These are phyloP conservation scores for Nadsonia commutata DNA, from an alignment of 1,139 yeast species.

Conservation along the genomic window DNA sequence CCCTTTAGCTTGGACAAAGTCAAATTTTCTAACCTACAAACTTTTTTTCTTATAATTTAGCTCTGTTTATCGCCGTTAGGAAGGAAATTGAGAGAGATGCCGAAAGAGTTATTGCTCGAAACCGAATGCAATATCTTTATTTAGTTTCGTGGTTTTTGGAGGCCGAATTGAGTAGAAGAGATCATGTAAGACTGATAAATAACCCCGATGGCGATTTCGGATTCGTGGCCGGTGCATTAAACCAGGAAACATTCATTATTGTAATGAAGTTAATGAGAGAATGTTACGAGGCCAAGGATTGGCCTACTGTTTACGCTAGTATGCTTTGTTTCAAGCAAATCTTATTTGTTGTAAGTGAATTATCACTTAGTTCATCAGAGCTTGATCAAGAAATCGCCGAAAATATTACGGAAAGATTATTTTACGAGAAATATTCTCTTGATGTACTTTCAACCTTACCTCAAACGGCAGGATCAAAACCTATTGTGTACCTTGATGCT, in stretches of 20 bases:
- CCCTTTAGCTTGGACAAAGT: too few relatives aligned
- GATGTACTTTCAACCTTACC: constrained; percentile 47
- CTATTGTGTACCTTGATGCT: constrained; percentile 47
- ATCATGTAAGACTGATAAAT: constrained; percentile 8
- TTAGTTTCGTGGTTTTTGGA: constrained; percentile 59
- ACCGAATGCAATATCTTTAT: constrained; percentile 39
- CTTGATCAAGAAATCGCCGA: constrained; percentile 36
- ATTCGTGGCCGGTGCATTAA: constrained; percentile 51
- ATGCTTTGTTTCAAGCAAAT: constrained; percentile 58
- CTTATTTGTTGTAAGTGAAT: constrained; percentile 37
- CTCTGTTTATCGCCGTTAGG: constrained; percentile 39
- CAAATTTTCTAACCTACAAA: too few relatives aligned
- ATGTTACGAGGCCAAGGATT: constrained; percentile 25
- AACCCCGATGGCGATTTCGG: constrained; percentile 32
- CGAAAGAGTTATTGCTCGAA: constrained; percentile 20
- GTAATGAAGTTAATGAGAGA: constrained; percentile 43
- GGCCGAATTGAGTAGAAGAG: constrained; percentile 15
- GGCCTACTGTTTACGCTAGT: constrained; percentile 41
- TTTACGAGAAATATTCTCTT: constrained; percentile 52
- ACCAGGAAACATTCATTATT: constrained; percentile 49
- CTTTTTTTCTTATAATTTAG: too few relatives aligned
- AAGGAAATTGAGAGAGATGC: constrained; percentile 35
- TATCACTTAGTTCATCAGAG: constrained; percentile 27
- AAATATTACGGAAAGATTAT: constrained; percentile 38
- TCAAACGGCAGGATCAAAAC: constrained; percentile 47